Evolutionary conservation across 495 filamentous ascomycete genomes (phyloP).

Genomic region (Trichocladium antarcticum): DNA sequence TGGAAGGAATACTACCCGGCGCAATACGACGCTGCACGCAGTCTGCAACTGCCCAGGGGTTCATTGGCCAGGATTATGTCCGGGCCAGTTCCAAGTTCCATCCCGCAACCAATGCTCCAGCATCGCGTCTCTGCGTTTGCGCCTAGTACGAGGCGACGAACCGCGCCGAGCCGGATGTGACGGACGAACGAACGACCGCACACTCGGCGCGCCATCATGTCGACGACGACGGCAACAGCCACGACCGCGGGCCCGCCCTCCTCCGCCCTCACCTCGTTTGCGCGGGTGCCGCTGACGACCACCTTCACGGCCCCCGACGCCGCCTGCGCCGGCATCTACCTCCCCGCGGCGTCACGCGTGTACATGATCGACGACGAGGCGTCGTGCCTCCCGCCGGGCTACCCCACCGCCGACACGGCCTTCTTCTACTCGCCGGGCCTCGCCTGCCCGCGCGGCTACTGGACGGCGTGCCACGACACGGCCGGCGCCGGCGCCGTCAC

Average conservation of each 20-base stretch:
- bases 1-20: too few relatives aligned
- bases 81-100: too few relatives aligned
- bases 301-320: background rate
- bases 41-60: too few relatives aligned
- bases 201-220: too few relatives aligned
- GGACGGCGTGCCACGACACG: slow-evolving; percentile 11
- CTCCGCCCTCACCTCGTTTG: slow-evolving; percentile 6
- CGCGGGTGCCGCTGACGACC: background rate
- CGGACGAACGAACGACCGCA: too few relatives aligned
- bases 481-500: slow-evolving; percentile 5
- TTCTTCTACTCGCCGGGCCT: slow-evolving; percentile 9
- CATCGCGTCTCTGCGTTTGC: too few relatives aligned
- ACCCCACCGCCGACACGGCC: slow-evolving; percentile 2
- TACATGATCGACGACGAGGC: slow-evolving; percentile 1
- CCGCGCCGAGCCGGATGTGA: too few relatives aligned
- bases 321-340: slow-evolving; percentile 5
- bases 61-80: too few relatives aligned
- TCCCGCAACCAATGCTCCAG: too few relatives aligned
- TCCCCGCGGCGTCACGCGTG: background rate
- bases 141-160: too few relatives aligned
- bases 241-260: background rate
- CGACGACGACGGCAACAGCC: background rate
- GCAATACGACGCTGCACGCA: too few relatives aligned
- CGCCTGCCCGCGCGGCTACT: slow-evolving; percentile 7
- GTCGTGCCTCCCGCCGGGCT: slow-evolving; percentile 3